Percentiles rank a stretch among this genome's conserved stretches.
Evolutionary conservation across 2,329 filamentous ascomycete genomes (phyloP).

Genomic region (Pseudogymnoascus sp.): DNA sequence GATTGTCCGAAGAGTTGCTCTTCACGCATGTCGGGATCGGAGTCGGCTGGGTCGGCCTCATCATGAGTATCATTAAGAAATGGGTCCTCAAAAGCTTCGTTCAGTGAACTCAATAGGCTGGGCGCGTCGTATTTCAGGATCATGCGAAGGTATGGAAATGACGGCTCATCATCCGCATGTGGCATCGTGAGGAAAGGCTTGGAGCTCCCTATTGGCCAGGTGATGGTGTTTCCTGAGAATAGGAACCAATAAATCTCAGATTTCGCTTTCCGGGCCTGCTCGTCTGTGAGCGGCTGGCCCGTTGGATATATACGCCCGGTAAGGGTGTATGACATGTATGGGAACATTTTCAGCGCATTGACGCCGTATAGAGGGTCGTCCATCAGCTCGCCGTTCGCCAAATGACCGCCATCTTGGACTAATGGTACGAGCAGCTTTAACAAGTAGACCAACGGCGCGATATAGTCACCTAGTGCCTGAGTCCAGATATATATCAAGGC

Average conservation of each 20-base stretch:
- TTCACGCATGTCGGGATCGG: slow-evolving; percentile 46
- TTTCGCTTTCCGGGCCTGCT: slow-evolving; percentile 69
- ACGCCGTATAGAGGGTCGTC: slow-evolving; percentile 55
- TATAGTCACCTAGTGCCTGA: slow-evolving; percentile 77
- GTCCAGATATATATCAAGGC: slow-evolving; percentile 97
- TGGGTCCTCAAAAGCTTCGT: slow-evolving; percentile 92
- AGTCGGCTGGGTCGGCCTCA: slow-evolving; percentile 47
- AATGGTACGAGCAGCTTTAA: slow-evolving; percentile 57
- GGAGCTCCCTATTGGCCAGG: slow-evolving; percentile 62
- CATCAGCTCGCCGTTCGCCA: slow-evolving; percentile 45
- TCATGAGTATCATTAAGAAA: slow-evolving; percentile 80
- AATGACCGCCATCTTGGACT: slow-evolving; percentile 48
- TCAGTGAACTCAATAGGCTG: slow-evolving; percentile 89
- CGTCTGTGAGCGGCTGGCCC: slow-evolving; percentile 64
- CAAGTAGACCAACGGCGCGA: slow-evolving; percentile 82
- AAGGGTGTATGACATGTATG: slow-evolving; percentile 85
- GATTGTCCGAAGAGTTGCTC: slow-evolving; percentile 61
- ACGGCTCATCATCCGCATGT: slow-evolving; percentile 52
- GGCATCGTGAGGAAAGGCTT: slow-evolving; percentile 55
- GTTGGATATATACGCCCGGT: slow-evolving; percentile 90
- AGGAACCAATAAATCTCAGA: slow-evolving; percentile 86
- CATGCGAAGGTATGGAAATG: slow-evolving; percentile 77
- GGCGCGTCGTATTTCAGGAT: slow-evolving; percentile 83
- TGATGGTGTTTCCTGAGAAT: slow-evolving; percentile 73
- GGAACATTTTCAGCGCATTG: slow-evolving; percentile 84